Percentiles rank a stretch among this genome's conserved stretches.
Evolutionary conservation across 2,329 filamentous ascomycete species (phyloP).

Genomic region (Lasiodiplodia gonubiensis): DNA sequence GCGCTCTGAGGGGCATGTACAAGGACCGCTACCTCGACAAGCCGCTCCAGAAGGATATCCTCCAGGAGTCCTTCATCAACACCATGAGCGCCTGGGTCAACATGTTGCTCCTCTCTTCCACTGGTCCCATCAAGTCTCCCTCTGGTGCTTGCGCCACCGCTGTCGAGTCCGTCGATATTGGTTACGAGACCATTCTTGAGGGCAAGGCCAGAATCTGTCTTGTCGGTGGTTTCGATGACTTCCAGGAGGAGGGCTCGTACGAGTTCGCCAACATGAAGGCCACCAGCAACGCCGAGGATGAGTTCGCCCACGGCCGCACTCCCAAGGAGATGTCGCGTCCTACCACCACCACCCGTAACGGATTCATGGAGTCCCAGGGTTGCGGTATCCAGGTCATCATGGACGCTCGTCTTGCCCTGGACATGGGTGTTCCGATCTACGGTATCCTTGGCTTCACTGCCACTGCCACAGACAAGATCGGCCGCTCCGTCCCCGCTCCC

Average conservation of each 20-base stretch:
- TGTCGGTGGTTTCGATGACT: constrained; percentile 98
- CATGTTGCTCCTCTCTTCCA: constrained; percentile 96
- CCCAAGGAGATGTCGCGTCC: constrained; percentile 97
- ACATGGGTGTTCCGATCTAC: constrained; percentile 98
- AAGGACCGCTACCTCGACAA: constrained; percentile 96
- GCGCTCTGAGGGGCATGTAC: constrained; percentile 95
- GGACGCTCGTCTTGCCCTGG: constrained; percentile 92
- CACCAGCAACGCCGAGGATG: constrained; percentile 96
- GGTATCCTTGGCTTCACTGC: constrained; percentile 91
- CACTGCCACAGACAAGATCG: constrained; percentile 98
- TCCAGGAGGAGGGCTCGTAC: constrained; percentile 98
- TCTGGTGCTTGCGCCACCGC: constrained; percentile 97
- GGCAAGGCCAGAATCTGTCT: constrained; percentile 97
- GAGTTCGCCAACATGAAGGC: constrained; percentile 99
- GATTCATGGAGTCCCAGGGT: constrained; percentile 99
- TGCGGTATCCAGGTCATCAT: constrained; percentile 99
- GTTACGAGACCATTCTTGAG: constrained; percentile 97
- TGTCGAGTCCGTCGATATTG: constrained; percentile 96
- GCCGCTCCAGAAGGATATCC: constrained; percentile 96
- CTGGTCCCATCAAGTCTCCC: constrained; percentile 97
- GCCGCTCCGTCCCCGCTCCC: constrained; percentile 93
- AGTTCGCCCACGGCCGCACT: constrained; percentile 93
- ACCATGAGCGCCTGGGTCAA: constrained; percentile 99
- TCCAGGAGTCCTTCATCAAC: constrained; percentile 99
- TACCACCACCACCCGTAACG: constrained; percentile 93